Evolutionary conservation across 345 rosid genomes (phyloP), one percentile per base, ranked within the genome.

Genomic region (Euphorbia pulcherrima): DNA sequence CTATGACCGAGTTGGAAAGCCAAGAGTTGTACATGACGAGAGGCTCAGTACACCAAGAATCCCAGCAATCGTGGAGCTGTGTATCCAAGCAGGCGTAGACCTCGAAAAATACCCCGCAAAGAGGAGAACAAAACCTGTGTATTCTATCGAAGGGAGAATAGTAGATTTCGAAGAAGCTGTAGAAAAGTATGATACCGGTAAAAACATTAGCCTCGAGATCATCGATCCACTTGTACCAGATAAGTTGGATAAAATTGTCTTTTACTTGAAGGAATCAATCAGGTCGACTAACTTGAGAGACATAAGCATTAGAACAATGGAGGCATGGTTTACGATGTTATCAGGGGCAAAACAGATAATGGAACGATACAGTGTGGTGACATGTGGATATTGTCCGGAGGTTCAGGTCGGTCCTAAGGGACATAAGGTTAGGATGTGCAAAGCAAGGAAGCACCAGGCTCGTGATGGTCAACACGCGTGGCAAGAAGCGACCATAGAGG

Each of bases 361-460:
- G 94, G 86, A 80, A 66, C 79, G 77, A 68, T 88, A 88, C 73
- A 79, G 60, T 39, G 96, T 87, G 72, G 83, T 89, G 84, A 87
- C 92, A 2, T 92, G 92, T 51, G 96, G 93, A 35, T 88, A 85
- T 47, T 88, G 96, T 70, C 85, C 90, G 23, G 88, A 88, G 87
- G 86, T 90, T 74, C 97, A 92, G 78, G 97, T 92, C 10, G 93
- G 98, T 64, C 96, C 96, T 4, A 88, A 83, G 82, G 98, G 96
- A 62, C 97, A 87, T 73, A 92, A 88, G 75, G 92, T 90, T 17
- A 86, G 88, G 79, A 83, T 84, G 83, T 90, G 98, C 82, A 87
- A 76, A 84, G 90, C 93, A 8, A 84, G 89, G 0, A 86, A 86
- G 77, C 98, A 90, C 75, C 92, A 87, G 80, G 72, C 87, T 72